A percentile compares a stretch with the other conserved stretches of the same genome.
Evolutionary conservation across 257 asterid species (phyloP).

Genomic region (Lycium ferocissimum): DNA sequence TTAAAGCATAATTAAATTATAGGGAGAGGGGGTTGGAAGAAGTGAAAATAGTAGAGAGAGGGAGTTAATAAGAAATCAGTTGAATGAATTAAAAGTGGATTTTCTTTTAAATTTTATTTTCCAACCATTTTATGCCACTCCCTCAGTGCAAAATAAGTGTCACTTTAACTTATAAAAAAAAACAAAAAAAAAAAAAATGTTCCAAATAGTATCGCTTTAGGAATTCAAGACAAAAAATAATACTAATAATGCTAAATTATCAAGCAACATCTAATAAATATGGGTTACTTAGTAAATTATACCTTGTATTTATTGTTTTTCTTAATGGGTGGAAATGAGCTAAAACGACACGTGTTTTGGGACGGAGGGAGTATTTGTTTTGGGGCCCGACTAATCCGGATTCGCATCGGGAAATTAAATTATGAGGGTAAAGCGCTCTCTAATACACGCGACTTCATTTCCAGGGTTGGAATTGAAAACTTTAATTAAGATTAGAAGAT

Average conservation of each 20-base stretch:
- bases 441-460: not conserved
- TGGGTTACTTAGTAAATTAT: no score
- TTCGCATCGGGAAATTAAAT: not conserved
- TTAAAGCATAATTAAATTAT: slow-evolving; percentile 63
- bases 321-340: no score
- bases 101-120: not conserved
- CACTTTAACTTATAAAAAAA: no score
- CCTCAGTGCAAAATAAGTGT: no score
- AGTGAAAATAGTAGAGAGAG: slow-evolving; percentile 1
- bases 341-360: no score
- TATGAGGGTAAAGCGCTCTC: not conserved
- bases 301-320: no score
- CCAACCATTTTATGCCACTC: no score
- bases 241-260: no score
- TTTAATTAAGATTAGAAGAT: not conserved
- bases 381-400: not conserved
- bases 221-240: no score
- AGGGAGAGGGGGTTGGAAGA: slow-evolving; percentile 44
- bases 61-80: slow-evolving; percentile 35
- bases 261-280: no score
- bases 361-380: not conserved
- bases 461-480: not conserved
- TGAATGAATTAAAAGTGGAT: slow-evolving; percentile 39
- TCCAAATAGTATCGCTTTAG: no score
- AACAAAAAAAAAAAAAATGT: no score